Evolutionary conservation across 306 rosid genomes (phyloP), one percentile per base, ranked within the genome.

Genomic region (Pyrus communis): DNA sequence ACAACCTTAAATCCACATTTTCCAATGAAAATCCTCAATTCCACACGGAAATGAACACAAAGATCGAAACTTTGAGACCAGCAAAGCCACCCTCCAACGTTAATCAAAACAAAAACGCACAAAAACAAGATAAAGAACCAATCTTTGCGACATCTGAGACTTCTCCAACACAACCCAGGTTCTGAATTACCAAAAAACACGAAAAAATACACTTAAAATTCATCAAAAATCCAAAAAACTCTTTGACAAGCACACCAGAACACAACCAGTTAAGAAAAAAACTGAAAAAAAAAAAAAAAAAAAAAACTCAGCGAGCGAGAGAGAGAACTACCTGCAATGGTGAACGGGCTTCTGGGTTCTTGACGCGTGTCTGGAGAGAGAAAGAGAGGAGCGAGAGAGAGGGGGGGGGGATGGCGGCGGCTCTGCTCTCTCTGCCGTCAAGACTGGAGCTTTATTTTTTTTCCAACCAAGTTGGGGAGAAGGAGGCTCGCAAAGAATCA

Each of bases 391-490:
- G 40, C 46, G 43, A 38, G 43, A 35, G 46, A 40, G 21, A 40
- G 43, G 14, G 43, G 6, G 11, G 15, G 21, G 3, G 55, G 55
- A 0, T 5, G 82, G 84, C 43, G 83, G 88, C 86, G 82, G 84
- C 82, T 69, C 72, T 27, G 77, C 68, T 45, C 71, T 64, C 81
- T 74, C 79, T 54, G 72, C 85, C 78, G 87, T 82, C 74, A 74
- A 82, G 76, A 49, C 28, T 21, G 33, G 65, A 68, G 80, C 71
- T 64, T 71, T 31, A 80, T 78, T 30, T 73, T 84, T 30, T 31
- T 61, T 86, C 90, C 95, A 81, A 84, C n/a, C 86, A 60, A 86
- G 76, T 77, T 66, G 92, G 90, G 84, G 83, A 77, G 57, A 30
- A 35, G 28, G 55, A 9, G 21, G 33, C 85, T 15, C 79, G 68